Percentiles rank a stretch among this genome's conserved stretches.
These are phyloP conservation scores for Cochlearia excelsa DNA, from an alignment of 345 rosid species.

Conservation along the genomic window DNA sequence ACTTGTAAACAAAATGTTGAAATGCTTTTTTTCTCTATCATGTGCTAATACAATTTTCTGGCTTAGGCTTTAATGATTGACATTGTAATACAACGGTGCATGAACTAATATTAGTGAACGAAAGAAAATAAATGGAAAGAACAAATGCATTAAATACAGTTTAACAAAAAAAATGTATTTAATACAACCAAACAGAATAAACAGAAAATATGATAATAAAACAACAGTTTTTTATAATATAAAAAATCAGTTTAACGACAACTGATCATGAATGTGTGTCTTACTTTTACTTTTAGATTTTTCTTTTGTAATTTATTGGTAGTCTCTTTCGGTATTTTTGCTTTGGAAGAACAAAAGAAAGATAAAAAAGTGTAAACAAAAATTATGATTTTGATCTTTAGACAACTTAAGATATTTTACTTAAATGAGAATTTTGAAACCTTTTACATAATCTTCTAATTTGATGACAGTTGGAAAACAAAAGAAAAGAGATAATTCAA, in stretches of 20 bases:
- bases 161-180: no score
- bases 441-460: conserved; percentile 26
- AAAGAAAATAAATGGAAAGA: no score
- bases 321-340: conserved; percentile 11
- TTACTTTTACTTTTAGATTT: background rate
- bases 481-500: conserved; percentile 1
- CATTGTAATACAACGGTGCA: no score
- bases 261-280: conserved; percentile 2
- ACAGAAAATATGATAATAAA: no score
- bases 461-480: conserved; percentile 25
- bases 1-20: no score
- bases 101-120: no score
- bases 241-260: conserved; percentile 5
- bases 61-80: no score
- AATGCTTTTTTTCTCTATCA: no score
- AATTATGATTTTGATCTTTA: conserved; percentile 28
- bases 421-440: background rate
- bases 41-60: no score
- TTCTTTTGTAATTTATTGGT: conserved; percentile 5
- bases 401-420: conserved; percentile 27
- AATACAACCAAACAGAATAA: no score
- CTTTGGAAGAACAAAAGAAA: conserved; percentile 21
- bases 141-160: no score
- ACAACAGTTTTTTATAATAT: background rate
- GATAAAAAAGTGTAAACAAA: conserved; percentile 20